Evolutionary conservation across 2,329 filamentous ascomycete genomes (phyloP), one percentile per base, ranked within the genome.

Genomic region (Fusarium nanum): DNA sequence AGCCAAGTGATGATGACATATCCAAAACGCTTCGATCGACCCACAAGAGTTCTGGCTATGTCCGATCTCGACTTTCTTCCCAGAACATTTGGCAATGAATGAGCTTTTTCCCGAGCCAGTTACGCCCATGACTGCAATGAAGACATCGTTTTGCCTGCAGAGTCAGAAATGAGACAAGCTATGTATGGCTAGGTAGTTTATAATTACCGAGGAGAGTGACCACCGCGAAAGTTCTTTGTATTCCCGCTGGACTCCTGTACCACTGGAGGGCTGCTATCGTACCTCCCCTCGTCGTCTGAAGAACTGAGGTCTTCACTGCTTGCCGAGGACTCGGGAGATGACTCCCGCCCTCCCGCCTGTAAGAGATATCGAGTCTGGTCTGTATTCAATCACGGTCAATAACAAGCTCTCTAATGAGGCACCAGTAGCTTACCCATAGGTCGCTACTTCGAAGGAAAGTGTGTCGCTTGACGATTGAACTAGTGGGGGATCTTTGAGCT

Each of bases 31-130:
- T 22, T 22, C 22, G 22, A 22, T 22, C 22, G 22, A 27, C 60
- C 45, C 7, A 46, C 57, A 68, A 13, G 57, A 50, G n/a, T 30
- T 32, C 8, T 64, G 25, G 14, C 30, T 9, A 53, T 54, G 34
- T 0, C 62, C 65, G 13, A 68, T 53, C 7, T 9, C 10, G 1
- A 42, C 54, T 2, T 18, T 5, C 3, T 63, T 27, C 1, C 32
- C 37, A 0, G 58, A 57, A 7, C 55, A 60, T 5, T 28, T 37
- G 1, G 66, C 52, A 18, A 62, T 68, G 13, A 68, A 68, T 1
- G 65, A 59, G 16, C 65, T 66, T 42, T 68, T 68, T 2, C 65
- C 62, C 7, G 62, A 59, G 7, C 65, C 65, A 6, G 65, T 61
- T 2, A 68, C 28, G 3, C 62, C 65, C 65, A 66, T 66, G 6